Conservation (phyloP, 2,329 filamentous ascomycete species). For the Talaromyces sp. region DNA sequence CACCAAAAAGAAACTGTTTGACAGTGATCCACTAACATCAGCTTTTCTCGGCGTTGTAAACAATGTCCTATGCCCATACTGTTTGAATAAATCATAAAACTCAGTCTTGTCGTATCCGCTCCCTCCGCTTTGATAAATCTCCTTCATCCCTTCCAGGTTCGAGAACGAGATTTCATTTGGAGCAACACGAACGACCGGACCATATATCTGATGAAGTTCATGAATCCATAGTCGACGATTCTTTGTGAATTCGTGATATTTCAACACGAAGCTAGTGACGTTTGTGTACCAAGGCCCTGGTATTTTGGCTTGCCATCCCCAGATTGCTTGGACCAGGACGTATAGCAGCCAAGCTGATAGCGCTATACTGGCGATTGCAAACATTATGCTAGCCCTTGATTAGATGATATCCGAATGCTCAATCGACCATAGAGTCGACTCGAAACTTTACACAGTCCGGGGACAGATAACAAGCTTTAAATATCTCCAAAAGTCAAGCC, state of each 20-base stretch:
- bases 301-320: constrained; percentile 20
- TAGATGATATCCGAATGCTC: neutral
- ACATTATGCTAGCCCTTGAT: constrained; percentile 1
- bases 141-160: constrained; percentile 29
- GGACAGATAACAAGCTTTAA: constrained; percentile 6
- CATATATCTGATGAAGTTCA: constrained; percentile 28
- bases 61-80: constrained; percentile 36
- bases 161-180: constrained; percentile 33
- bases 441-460: neutral
- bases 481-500: neutral
- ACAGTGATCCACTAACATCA: constrained; percentile 19
- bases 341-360: neutral
- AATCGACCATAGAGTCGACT: neutral
- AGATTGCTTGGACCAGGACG: neutral
- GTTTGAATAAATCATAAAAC: constrained; percentile 34
- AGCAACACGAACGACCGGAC: constrained; percentile 28
- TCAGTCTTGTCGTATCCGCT: constrained; percentile 39
- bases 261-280: constrained; percentile 29
- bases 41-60: constrained; percentile 35
- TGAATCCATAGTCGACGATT: constrained; percentile 30
- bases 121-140: constrained; percentile 33
- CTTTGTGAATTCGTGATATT: constrained; percentile 31
- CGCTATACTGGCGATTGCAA: neutral
- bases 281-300: constrained; percentile 32
- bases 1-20: neutral